A percentile compares a stretch with the other conserved stretches of the same genome.
phyloP scores from a whole-genome alignment of 495 filamentous ascomycete species.

The Penicillium pulvis region DNA sequence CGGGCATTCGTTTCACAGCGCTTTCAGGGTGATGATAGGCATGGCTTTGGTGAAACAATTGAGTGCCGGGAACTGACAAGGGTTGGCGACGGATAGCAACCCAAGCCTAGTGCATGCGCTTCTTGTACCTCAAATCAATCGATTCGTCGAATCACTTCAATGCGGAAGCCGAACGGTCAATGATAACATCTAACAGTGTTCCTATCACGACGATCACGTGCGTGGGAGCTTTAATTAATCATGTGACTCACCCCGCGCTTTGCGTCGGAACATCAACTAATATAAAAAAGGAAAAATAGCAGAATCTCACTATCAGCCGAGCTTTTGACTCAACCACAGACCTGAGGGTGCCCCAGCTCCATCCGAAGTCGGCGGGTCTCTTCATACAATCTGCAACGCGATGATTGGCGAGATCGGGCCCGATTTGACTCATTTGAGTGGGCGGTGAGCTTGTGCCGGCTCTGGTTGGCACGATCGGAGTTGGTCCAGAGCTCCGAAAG shows the following conservation, averaged over 20 bases:
- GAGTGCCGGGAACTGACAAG: not conserved
- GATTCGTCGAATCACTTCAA: not conserved
- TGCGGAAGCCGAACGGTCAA: not conserved
- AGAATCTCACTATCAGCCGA: not conserved
- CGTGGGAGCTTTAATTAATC: not conserved
- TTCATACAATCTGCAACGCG: not conserved
- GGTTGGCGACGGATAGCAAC: not conserved
- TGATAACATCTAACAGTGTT: conserved; percentile 20
- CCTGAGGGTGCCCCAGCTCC: not conserved
- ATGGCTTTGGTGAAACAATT: conserved; percentile 3
- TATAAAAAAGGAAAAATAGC: not conserved
- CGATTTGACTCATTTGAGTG: conserved; percentile 9
- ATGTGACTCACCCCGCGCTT: conserved; percentile 20
- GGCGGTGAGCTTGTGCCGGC: conserved; percentile 24
- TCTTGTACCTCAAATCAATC: not conserved
- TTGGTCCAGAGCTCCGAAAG: conserved; percentile 35
- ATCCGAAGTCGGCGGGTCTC: conserved; percentile 29
- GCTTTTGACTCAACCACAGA: not conserved
- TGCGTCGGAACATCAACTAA: conserved; percentile 9
- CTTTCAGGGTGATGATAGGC: conserved; percentile 1
- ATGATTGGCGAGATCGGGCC: conserved; percentile 19
- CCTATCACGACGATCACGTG: conserved; percentile 20
- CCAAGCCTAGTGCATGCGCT: not conserved
- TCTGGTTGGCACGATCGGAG: conserved; percentile 26
- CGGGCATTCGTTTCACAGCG: conserved; percentile 6